A percentile compares a stretch with the other conserved stretches of the same genome.
Evolutionary conservation across 2,329 filamentous ascomycete species (phyloP).

Genomic region (Pseudopithomyces maydicus): DNA sequence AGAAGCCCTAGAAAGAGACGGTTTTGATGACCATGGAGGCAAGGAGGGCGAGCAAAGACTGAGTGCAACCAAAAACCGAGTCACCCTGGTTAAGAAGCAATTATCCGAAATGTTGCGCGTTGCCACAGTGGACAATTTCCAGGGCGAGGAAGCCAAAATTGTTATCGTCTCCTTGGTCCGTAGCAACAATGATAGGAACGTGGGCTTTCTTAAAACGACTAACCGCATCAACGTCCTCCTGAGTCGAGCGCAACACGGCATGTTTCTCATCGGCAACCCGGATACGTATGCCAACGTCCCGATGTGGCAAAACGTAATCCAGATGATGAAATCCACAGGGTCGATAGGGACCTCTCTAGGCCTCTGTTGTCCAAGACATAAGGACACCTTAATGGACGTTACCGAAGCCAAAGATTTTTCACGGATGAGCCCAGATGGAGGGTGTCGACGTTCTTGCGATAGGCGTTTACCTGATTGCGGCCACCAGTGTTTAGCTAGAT

Average conservation of each 20-base stretch:
- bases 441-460: slow-evolving; percentile 29
- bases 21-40: slow-evolving; percentile 11
- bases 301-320: slow-evolving; percentile 68
- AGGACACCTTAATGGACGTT: slow-evolving; percentile 28
- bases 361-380: slow-evolving; percentile 38
- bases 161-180: slow-evolving; percentile 73
- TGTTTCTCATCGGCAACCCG: slow-evolving; percentile 73
- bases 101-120: slow-evolving; percentile 41
- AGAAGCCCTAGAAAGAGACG: slow-evolving; percentile 53
- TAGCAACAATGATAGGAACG: slow-evolving; percentile 63
- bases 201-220: slow-evolving; percentile 68
- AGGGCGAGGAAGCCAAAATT: slow-evolving; percentile 76
- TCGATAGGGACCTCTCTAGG: slow-evolving; percentile 22
- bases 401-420: slow-evolving; percentile 34
- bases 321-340: slow-evolving; percentile 54
- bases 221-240: slow-evolving; percentile 75
- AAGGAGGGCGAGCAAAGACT: background rate
- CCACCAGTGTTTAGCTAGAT: slow-evolving; percentile 32
- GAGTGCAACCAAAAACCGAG: slow-evolving; percentile 12
- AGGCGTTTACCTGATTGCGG: slow-evolving; percentile 32
- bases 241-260: slow-evolving; percentile 69
- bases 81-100: slow-evolving; percentile 28
- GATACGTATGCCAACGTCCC: slow-evolving; percentile 60
- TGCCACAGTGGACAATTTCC: slow-evolving; percentile 76
- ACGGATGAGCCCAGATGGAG: slow-evolving; percentile 35